These are phyloP conservation scores for Elongisporangium anandrum DNA, from an alignment of 352 stramenopile species.

Conservation along the genomic window DNA sequence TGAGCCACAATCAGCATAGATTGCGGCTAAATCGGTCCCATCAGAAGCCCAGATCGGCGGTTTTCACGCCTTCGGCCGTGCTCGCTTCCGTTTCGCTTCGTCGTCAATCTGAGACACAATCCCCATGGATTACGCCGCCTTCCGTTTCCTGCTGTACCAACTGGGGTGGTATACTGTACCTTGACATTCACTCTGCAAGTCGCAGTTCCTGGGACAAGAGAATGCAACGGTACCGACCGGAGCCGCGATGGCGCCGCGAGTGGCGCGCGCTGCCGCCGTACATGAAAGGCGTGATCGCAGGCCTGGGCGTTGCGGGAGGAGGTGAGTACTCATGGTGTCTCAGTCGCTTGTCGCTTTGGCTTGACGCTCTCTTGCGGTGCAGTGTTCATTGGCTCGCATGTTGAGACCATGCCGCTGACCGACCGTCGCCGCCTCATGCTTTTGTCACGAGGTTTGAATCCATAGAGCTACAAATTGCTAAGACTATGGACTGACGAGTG, in stretches of 20 bases:
- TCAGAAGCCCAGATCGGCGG: not conserved
- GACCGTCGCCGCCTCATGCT: conserved; percentile 61
- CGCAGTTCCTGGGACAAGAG: no score
- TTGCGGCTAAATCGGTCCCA: not conserved
- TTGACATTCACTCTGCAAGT: not conserved
- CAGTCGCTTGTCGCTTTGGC: not conserved
- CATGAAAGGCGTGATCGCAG: conserved; percentile 22
- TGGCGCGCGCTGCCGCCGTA: conserved; percentile 33
- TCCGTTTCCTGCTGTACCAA: not conserved
- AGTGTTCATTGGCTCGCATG: conserved; percentile 22
- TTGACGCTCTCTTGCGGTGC: not conserved
- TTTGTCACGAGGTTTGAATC: conserved; percentile 30
- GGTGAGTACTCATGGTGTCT: not conserved
- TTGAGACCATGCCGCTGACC: conserved; percentile 64
- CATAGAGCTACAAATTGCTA: no score
- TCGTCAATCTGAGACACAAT: not conserved
- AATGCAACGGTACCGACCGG: not conserved
- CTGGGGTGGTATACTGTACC: not conserved
- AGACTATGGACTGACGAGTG: no score
- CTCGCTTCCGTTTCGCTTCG: not conserved
- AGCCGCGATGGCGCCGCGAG: conserved; percentile 15
- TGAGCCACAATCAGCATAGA: not conserved
- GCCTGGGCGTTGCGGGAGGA: conserved; percentile 3
- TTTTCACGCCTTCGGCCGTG: not conserved
- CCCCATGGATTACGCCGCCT: not conserved